Evolutionary conservation across 2,329 filamentous ascomycete genomes (phyloP).

Genomic region (Talaromyces sp.): DNA sequence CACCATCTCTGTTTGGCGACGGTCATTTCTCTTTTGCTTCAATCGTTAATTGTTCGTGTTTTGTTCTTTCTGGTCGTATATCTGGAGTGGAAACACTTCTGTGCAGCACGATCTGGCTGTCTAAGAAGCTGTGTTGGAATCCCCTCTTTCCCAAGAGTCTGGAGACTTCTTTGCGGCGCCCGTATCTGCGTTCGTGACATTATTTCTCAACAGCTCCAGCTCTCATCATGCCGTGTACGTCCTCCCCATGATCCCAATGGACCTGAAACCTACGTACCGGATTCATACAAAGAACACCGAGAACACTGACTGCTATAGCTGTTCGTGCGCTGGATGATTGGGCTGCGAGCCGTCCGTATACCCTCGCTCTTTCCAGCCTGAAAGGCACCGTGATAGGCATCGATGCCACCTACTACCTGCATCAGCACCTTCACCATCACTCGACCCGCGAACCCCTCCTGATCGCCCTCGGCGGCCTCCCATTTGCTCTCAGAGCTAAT

Average conservation of each 20-base stretch:
- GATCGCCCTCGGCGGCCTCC: slow-evolving; percentile 81
- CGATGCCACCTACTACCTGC: slow-evolving; percentile 84
- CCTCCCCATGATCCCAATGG: background rate
- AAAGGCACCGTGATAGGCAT: slow-evolving; percentile 72
- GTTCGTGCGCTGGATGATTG: slow-evolving; percentile 52
- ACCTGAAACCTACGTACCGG: background rate
- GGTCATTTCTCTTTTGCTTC: background rate
- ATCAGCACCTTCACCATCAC: slow-evolving; percentile 64
- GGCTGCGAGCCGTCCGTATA: slow-evolving; percentile 49
- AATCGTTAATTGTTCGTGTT: background rate
- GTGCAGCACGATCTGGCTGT: background rate
- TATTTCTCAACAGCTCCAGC: background rate
- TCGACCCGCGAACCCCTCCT: slow-evolving; percentile 80
- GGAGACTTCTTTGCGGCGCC: slow-evolving; percentile 6
- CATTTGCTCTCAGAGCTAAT: slow-evolving; percentile 67
- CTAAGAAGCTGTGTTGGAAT: background rate
- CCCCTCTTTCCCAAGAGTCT: background rate
- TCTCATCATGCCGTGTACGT: slow-evolving; percentile 8
- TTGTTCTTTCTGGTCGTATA: background rate
- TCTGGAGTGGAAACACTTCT: background rate
- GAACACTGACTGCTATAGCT: slow-evolving; percentile 1
- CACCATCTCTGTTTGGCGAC: background rate
- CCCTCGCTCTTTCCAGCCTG: slow-evolving; percentile 62
- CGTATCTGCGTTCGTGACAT: slow-evolving; percentile 3
- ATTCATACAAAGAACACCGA: background rate